Evolutionary conservation across 176 grass and related monocot genomes (phyloP).

Genomic region (Hordeum marinum): DNA sequence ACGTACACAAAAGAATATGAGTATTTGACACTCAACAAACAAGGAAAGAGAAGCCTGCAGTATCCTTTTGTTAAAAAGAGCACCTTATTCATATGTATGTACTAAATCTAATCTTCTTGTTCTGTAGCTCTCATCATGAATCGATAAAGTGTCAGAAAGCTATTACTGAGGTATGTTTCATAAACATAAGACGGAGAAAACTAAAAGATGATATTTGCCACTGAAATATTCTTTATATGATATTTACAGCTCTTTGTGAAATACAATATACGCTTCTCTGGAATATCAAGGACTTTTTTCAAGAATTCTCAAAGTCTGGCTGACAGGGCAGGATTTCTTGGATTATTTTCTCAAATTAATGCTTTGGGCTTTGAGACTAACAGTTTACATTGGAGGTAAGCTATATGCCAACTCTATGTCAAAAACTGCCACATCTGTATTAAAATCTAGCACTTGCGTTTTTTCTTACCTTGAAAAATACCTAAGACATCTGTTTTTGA

Average conservation of each 20-base stretch:
- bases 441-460: not conserved
- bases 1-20: not conserved
- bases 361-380: slow-evolving; percentile 75
- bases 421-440: not conserved
- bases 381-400: slow-evolving; percentile 87
- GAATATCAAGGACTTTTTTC: slow-evolving; percentile 87
- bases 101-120: slow-evolving; percentile 30
- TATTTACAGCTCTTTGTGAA: slow-evolving; percentile 85
- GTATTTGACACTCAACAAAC: not conserved
- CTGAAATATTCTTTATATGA: slow-evolving; percentile 24
- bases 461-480: not conserved
- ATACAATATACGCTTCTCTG: slow-evolving; percentile 93
- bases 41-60: slow-evolving; percentile 4
- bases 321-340: slow-evolving; percentile 50
- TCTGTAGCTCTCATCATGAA: slow-evolving; percentile 84
- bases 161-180: slow-evolving; percentile 70
- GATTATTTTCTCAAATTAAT: slow-evolving; percentile 84
- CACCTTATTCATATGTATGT: slow-evolving; percentile 1
- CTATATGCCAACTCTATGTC: slow-evolving; percentile 3
- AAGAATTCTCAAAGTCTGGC: slow-evolving; percentile 47
- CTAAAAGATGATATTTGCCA: not conserved
- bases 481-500: not conserved
- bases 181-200: slow-evolving; percentile 21
- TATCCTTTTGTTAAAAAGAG: slow-evolving; percentile 13
- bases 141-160: slow-evolving; percentile 92